phyloP scores from a whole-genome alignment of 108 stramenopile species.

The Poteriospumella lacustris region DNA sequence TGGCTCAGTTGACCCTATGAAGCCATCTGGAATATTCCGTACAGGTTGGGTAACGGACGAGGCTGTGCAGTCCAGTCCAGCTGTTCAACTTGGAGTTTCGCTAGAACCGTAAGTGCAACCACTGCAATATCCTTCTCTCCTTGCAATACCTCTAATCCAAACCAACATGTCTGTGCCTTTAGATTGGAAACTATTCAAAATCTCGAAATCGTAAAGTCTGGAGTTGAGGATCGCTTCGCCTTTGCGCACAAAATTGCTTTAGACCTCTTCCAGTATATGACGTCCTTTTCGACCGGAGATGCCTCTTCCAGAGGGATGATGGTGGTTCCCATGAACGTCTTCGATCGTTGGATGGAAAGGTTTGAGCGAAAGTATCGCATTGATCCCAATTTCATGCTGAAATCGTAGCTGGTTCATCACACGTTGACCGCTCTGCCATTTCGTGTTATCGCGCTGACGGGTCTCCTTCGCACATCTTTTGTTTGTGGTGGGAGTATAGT shows the following conservation, averaged over 20 bases:
- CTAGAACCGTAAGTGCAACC: conserved; percentile 25
- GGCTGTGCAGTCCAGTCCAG: background rate
- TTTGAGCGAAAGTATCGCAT: conserved; percentile 34
- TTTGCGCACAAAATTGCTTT: conserved; percentile 36
- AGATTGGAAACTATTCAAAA: conserved; percentile 32
- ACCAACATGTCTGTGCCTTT: background rate
- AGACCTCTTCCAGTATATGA: conserved; percentile 30
- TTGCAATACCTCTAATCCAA: background rate
- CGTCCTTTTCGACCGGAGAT: conserved; percentile 27
- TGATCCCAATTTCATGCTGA: conserved; percentile 33
- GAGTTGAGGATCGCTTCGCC: conserved; percentile 28
- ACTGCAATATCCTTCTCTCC: too few relatives aligned
- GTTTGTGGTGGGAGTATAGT: too few relatives aligned
- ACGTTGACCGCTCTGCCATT: too few relatives aligned
- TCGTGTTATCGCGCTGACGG: too few relatives aligned
- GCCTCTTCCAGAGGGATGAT: conserved; percentile 17
- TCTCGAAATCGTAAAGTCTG: conserved; percentile 25
- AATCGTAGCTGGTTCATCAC: too few relatives aligned
- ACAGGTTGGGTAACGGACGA: conserved; percentile 32
- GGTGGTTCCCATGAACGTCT: conserved; percentile 29
- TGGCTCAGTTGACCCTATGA: conserved; percentile 13
- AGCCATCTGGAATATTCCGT: conserved; percentile 31
- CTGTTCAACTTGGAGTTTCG: conserved; percentile 34
- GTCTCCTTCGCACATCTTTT: too few relatives aligned
- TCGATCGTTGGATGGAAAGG: conserved; percentile 33